Conservation (phyloP, 768 basidiomycete species). For the Russula dissimulans region DNA sequence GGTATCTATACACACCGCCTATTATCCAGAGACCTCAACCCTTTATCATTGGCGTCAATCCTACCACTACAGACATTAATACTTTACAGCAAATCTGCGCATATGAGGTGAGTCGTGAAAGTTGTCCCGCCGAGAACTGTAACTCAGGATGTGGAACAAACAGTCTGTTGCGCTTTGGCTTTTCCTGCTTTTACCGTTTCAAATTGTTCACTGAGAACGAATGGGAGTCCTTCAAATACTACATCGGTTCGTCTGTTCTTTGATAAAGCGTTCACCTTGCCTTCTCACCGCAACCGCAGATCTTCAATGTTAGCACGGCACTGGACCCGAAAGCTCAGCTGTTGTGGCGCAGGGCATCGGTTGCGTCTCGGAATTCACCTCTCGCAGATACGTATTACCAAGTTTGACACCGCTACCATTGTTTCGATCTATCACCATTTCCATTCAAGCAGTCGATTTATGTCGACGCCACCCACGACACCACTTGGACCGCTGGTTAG, state of each 20-base stretch:
- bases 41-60: constrained; percentile 27
- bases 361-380: constrained; percentile 36
- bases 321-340: constrained; percentile 36
- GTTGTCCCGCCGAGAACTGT: neutral
- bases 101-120: constrained; percentile 27
- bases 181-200: constrained; percentile 42
- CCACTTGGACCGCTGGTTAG: constrained; percentile 2
- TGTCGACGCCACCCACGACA: constrained; percentile 40
- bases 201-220: constrained; percentile 42
- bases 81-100: constrained; percentile 33
- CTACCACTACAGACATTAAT: constrained; percentile 25
- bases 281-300: constrained; percentile 8
- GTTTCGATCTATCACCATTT: constrained; percentile 33
- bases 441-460: constrained; percentile 33
- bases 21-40: constrained; percentile 30
- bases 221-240: constrained; percentile 43
- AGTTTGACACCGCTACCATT: constrained; percentile 36
- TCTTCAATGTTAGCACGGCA: constrained; percentile 29
- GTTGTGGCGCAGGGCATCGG: constrained; percentile 33
- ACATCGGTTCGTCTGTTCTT: constrained; percentile 21
- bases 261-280: neutral
- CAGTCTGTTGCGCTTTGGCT: constrained; percentile 44
- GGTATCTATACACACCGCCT: constrained; percentile 31
- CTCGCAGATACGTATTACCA: constrained; percentile 30
- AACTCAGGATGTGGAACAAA: neutral